A percentile compares a stretch with the other conserved stretches of the same genome.
Conservation (phyloP, 768 basidiomycete genomes). For the Suillus tomentosus region DNA sequence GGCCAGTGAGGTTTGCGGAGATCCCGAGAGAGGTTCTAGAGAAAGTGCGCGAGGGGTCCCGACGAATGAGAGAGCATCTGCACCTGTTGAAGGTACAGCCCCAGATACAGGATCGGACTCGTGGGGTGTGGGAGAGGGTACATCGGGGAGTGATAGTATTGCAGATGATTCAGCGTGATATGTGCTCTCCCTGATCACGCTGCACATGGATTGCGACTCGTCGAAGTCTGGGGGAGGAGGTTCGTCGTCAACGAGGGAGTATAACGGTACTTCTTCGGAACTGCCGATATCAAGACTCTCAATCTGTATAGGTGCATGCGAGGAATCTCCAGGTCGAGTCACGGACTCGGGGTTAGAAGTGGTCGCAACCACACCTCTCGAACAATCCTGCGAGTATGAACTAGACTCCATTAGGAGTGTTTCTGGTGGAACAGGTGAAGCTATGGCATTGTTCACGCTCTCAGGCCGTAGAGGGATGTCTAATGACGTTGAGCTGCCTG, state of each 20-base stretch:
- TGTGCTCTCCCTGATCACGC: neutral
- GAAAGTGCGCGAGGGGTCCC: too few relatives aligned
- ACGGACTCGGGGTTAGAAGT: neutral
- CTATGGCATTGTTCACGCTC: neutral
- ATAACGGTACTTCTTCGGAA: constrained; percentile 25
- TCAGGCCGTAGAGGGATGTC: neutral
- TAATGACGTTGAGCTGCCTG: neutral
- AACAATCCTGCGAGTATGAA: neutral
- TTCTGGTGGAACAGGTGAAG: neutral
- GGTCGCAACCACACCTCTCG: neutral
- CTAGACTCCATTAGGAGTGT: neutral
- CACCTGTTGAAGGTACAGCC: neutral
- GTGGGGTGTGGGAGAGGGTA: neutral
- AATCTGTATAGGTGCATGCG: neutral
- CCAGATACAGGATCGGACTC: neutral
- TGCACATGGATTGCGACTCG: constrained; percentile 13
- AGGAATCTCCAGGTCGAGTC: neutral
- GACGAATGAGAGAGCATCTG: neutral
- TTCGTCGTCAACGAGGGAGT: constrained; percentile 27
- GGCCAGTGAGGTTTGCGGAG: neutral
- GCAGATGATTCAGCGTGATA: neutral
- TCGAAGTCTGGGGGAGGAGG: constrained; percentile 29
- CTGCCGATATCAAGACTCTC: constrained; percentile 6
- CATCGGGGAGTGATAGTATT: neutral
- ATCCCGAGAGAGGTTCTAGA: neutral